Conservation (phyloP, 495 filamentous ascomycete species). For the Aspergillus taichungensis region DNA sequence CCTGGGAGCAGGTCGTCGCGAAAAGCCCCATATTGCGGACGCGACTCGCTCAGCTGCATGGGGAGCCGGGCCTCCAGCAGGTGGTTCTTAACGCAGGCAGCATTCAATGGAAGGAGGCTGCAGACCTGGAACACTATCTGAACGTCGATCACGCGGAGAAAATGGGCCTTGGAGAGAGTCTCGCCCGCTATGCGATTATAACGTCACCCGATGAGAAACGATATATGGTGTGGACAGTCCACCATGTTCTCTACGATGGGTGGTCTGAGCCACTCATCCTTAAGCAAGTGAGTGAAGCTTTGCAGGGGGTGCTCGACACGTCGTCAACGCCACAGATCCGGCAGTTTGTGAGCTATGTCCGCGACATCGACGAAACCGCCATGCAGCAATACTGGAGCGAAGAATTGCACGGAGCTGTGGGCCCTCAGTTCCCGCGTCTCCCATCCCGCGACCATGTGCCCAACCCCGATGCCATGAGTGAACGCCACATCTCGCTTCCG, state of each 20-base stretch:
- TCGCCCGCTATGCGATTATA: conserved; percentile 48
- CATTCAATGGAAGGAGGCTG: conserved; percentile 31
- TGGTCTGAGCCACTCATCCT: conserved; percentile 53
- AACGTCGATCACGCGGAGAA: conserved; percentile 33
- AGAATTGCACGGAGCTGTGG: conserved; percentile 41
- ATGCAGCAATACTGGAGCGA: conserved; percentile 37
- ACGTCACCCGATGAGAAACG: conserved; percentile 19
- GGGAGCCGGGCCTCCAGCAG: conserved; percentile 46
- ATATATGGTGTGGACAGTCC: conserved; percentile 53
- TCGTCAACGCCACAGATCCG: conserved; percentile 18
- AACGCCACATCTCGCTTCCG: conserved; percentile 37
- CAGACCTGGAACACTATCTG: conserved; percentile 41
- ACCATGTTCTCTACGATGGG: conserved; percentile 63
- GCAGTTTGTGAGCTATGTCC: conserved; percentile 37
- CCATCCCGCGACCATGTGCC: conserved; percentile 48
- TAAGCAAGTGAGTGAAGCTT: conserved; percentile 39
- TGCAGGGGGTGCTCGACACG: conserved; percentile 6
- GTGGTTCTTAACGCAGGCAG: conserved; percentile 40
- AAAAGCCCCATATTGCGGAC: conserved; percentile 50
- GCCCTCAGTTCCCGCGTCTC: conserved; percentile 48
- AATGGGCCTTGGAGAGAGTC: conserved; percentile 46
- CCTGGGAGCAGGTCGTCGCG: conserved; percentile 39
- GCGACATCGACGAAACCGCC: conserved; percentile 21
- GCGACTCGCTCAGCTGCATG: conserved; percentile 45
- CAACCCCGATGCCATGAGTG: conserved; percentile 41